phyloP scores from a whole-genome alignment of 2,329 filamentous ascomycete genomes.

The Coleophoma crateriformis region DNA sequence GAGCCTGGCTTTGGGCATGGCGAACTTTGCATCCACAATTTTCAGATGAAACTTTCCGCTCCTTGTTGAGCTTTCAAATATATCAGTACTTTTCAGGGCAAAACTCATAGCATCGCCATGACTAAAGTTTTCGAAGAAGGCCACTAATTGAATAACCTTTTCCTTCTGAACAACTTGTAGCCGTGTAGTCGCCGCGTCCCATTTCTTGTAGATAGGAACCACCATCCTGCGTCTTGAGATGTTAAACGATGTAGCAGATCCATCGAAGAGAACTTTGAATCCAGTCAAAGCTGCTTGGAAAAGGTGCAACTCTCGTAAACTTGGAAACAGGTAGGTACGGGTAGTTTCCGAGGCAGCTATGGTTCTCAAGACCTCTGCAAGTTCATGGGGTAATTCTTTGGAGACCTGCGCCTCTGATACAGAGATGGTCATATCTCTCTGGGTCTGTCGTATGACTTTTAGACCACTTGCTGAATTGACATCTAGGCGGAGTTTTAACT shows the following conservation, averaged over 20 bases:
- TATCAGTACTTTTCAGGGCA: slow-evolving; percentile 75
- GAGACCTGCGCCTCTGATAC: slow-evolving; percentile 62
- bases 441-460: slow-evolving; percentile 64
- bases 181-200: slow-evolving; percentile 76
- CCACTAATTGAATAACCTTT: slow-evolving; percentile 70
- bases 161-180: slow-evolving; percentile 77
- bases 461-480: slow-evolving; percentile 54
- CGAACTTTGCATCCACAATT: slow-evolving; percentile 87
- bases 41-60: slow-evolving; percentile 67
- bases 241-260: slow-evolving; percentile 66
- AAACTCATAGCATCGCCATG: slow-evolving; percentile 90
- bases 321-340: slow-evolving; percentile 65
- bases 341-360: slow-evolving; percentile 56
- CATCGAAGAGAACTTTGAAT: slow-evolving; percentile 70
- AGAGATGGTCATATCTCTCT: slow-evolving; percentile 72
- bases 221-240: slow-evolving; percentile 85
- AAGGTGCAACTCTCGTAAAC: slow-evolving; percentile 62
- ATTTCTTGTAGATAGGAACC: slow-evolving; percentile 90
- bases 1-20: slow-evolving; percentile 57
- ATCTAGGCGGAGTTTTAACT: slow-evolving; percentile 62
- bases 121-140: slow-evolving; percentile 83
- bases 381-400: slow-evolving; percentile 55
- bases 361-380: slow-evolving; percentile 44
- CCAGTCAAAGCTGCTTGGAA: slow-evolving; percentile 80
- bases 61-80: slow-evolving; percentile 65